Evolutionary conservation across 208 protist species (phyloP).

Genomic region (Trypanosoma rangeli): DNA sequence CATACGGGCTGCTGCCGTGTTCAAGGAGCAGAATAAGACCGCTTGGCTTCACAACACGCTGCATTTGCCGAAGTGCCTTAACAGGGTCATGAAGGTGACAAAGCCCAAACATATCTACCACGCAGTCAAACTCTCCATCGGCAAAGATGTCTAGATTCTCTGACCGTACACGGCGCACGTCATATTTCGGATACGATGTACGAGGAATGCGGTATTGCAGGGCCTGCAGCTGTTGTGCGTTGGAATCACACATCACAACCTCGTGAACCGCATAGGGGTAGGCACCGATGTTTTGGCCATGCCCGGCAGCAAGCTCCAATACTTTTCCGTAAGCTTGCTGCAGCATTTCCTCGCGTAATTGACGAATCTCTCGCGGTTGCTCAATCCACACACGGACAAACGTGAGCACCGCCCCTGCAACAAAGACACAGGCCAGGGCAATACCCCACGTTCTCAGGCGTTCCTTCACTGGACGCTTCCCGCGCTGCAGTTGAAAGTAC

Average conservation of each 20-base stretch:
- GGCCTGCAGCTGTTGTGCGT: constrained; percentile 83
- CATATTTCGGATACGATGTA: constrained; percentile 86
- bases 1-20: constrained; percentile 82
- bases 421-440: constrained; percentile 32
- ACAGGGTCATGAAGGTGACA: constrained; percentile 90
- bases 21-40: constrained; percentile 90
- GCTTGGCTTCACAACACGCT: constrained; percentile 86
- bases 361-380: constrained; percentile 78
- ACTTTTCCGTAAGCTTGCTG: constrained; percentile 85
- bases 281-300: constrained; percentile 89
- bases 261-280: constrained; percentile 91
- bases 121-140: constrained; percentile 87
- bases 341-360: constrained; percentile 82
- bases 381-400: constrained; percentile 85
- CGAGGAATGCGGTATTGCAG: constrained; percentile 79
- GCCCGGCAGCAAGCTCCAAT: constrained; percentile 84
- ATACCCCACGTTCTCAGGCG: constrained; percentile 40
- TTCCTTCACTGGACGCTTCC: constrained; percentile 76
- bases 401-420: constrained; percentile 48
- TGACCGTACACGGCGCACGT: constrained; percentile 76
- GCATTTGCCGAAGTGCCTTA: constrained; percentile 88
- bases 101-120: constrained; percentile 92
- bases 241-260: constrained; percentile 81
- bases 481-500: constrained; percentile 83
- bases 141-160: constrained; percentile 77